A percentile compares a stretch with the other conserved stretches of the same genome.
Conservation (phyloP, 2,329 filamentous ascomycete species). For the Neodidymelliopsis sp. region DNA sequence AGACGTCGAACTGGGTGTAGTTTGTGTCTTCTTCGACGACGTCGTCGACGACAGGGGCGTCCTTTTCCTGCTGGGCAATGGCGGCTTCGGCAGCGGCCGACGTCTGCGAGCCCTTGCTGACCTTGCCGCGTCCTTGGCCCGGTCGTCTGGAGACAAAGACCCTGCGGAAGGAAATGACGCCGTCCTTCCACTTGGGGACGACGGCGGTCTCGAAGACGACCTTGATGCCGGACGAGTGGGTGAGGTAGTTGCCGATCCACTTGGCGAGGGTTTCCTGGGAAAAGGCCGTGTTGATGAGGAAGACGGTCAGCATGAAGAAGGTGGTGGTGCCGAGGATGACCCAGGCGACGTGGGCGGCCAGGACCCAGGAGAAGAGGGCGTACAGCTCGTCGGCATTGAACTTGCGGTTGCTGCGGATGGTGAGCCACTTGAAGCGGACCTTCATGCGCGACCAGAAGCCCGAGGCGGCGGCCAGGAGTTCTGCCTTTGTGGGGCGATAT, state of each 20-base stretch:
- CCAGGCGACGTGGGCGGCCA: constrained; percentile 93
- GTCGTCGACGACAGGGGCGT: constrained; percentile 26
- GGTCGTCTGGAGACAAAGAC: constrained; percentile 94
- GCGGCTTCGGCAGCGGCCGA: constrained; percentile 85
- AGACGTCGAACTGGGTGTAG: constrained; percentile 97
- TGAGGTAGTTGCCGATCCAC: constrained; percentile 95
- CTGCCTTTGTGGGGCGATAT: constrained; percentile 89
- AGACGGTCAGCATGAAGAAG: constrained; percentile 90
- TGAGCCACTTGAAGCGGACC: constrained; percentile 97
- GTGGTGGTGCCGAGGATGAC: constrained; percentile 96
- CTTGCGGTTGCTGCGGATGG: constrained; percentile 89
- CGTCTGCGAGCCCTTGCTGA: constrained; percentile 89
- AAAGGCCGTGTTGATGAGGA: constrained; percentile 94
- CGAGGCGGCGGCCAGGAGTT: constrained; percentile 87
- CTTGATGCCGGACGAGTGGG: constrained; percentile 88
- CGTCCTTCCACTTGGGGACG: constrained; percentile 93
- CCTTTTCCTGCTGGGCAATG: constrained; percentile 59
- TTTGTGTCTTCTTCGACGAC: constrained; percentile 81
- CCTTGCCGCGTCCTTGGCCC: constrained; percentile 79
- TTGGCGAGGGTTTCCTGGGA: constrained; percentile 94
- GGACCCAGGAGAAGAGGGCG: constrained; percentile 93
- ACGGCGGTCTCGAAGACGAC: constrained; percentile 98
- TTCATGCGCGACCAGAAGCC: constrained; percentile 91
- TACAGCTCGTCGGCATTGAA: constrained; percentile 98
- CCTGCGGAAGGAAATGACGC: constrained; percentile 95